Base-by-base conservation (phyloP, 2,329 filamentous ascomycete species). In the Magnaporthales sp. region DNA sequence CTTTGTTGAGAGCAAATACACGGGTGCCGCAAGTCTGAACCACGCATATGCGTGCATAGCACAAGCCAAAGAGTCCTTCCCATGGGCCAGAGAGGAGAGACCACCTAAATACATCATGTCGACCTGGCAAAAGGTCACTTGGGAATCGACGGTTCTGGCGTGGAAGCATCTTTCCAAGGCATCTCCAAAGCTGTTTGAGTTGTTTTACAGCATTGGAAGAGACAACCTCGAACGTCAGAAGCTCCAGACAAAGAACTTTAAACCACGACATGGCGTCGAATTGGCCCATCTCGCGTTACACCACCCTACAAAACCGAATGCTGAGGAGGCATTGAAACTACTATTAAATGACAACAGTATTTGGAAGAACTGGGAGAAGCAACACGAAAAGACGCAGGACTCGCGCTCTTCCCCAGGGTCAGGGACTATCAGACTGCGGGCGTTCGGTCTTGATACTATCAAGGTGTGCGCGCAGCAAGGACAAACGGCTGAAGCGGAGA, bases 211-310 rank as follows among this genome's bases (percentile, higher is more conserved):
- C 56, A 77, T 84, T 4, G 81, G 81, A 26, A 66, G 67, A 27
- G 73, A 76, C 1, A 73, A 81, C 51, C 72, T 72, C 8, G 72
- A 65, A 8, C 63, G 26, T n/a, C 62, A 46, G 11, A 56, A 24
- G 4, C 6, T 58, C 3, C 2, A 26, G 54, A 1, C 8, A 22
- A 8, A n/a, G 11, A 26, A 58, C 22, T 10, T 1, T 31, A 19
- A 2, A 6, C 5, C 24, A n/a, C 9, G 9, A 7, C 19, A 51
- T 8, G 19, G 26, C 15, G 29, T 86, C 8, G 81, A 85, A 64
- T 76, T 78, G 32, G 84, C 85, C 0, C 85, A 87, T 69, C 76
- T 88, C 3, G 78, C 82, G 30, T 77, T 88, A 1, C 78, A 84
- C 67, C 85, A 87, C 70, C 85, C 85, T 0, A 81, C 80, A 0